Evolutionary conservation across 1,284 basidiomycete genomes (phyloP), one percentile per base, ranked within the genome.

Genomic region (Cerrena zonata): DNA sequence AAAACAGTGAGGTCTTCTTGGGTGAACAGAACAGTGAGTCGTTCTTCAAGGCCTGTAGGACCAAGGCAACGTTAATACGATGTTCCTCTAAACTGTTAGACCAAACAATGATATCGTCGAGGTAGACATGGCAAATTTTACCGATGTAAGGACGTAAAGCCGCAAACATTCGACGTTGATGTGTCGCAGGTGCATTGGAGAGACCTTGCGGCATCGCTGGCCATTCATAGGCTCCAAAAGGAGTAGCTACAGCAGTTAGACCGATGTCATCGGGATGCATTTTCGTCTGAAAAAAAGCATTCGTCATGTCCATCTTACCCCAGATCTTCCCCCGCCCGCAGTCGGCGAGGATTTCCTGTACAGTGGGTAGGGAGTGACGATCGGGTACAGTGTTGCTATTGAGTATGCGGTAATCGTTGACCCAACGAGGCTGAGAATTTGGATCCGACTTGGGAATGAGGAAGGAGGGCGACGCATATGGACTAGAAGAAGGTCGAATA

Each of bases 121-220:
- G n/a, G n/a, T n/a, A n/a, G n/a, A n/a, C n/a, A n/a, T n/a, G n/a
- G n/a, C n/a, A n/a, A n/a, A n/a, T 40, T 76, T 72, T 26, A 76
- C 59, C 70, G 26, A 76, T 59, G 44, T 59, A 57, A 0, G 54
- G 50, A 1, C 58, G 55, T 0, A 75, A 58, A 0, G 70, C 66
- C 5, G 50, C 38, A 2, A 59, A 67, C 49, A 73, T 63, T 0
- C 63, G 59, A 0, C 61, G 56, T 47, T 74, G 72, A 47, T 73
- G 69, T 0, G 65, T 69, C 0, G 70, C 57, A 0, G 69, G 70
- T 0, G 71, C 60, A 48, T 75, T 74, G 2, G 59, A 51, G 12
- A 64, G 54, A 0, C 72, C 73, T 55, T 67, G 63, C 0, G 71
- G 72, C 73, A 75, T 76, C 0, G 75, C 71, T 1, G 57, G 11